phyloP scores from a whole-genome alignment of 768 basidiomycete species.

The Suillus spraguei region DNA sequence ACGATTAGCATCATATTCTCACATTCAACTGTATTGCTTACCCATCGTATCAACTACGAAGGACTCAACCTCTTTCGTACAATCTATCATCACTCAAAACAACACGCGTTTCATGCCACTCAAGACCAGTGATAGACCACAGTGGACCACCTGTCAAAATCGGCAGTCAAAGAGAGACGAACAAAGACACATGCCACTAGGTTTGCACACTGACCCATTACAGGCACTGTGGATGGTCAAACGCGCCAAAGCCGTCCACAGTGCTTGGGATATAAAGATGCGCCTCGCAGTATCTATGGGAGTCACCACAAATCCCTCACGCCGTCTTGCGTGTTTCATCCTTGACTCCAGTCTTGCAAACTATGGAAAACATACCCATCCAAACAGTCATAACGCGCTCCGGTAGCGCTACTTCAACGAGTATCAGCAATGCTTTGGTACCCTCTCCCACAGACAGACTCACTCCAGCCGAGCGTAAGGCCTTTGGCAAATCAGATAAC shows the following conservation, averaged over 20 bases:
- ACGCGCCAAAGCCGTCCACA: conserved; percentile 1
- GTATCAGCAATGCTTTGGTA: conserved; percentile 1
- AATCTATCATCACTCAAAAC: neutral
- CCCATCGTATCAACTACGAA: neutral
- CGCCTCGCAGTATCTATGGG: neutral
- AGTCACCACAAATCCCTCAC: neutral
- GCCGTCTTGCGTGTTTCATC: neutral
- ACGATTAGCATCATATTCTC: neutral
- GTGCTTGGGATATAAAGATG: neutral
- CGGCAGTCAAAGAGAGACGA: neutral
- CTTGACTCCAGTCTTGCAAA: neutral
- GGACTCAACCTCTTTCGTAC: neutral
- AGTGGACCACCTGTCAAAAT: neutral
- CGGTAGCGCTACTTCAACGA: neutral
- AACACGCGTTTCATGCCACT: neutral
- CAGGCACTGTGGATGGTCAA: conserved; percentile 4
- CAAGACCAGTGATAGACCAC: neutral
- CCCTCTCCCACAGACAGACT: conserved; percentile 15
- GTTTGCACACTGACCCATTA: no score
- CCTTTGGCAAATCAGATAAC: conserved; percentile 15
- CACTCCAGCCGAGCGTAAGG: conserved; percentile 14
- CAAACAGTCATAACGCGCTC: neutral
- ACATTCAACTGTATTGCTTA: neutral
- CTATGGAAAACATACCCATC: neutral
- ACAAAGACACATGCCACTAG: conserved; percentile 6